These are phyloP conservation scores for Colletotrichum zoysiae DNA, from an alignment of 2,329 filamentous ascomycete species.

Conservation along the genomic window DNA sequence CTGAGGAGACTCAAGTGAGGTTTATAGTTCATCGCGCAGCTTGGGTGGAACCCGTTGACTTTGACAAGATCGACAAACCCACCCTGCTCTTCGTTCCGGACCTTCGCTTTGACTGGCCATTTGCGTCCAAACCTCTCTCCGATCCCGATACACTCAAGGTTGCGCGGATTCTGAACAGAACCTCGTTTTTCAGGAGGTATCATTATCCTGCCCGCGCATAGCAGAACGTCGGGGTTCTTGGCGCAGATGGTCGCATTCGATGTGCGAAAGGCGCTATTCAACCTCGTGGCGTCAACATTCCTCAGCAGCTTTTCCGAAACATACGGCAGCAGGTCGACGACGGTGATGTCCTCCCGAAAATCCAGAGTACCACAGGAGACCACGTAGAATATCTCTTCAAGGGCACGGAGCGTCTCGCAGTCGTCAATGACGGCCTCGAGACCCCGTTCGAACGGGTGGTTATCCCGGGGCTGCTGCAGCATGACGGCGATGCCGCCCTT, in stretches of 20 bases:
- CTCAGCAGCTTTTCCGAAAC: background rate
- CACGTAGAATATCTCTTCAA: constrained; percentile 32
- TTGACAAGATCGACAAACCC: constrained; percentile 18
- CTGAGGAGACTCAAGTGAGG: constrained; percentile 36
- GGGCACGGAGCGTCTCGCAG: constrained; percentile 38
- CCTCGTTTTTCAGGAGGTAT: no score
- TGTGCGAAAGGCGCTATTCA: background rate
- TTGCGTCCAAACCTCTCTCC: background rate
- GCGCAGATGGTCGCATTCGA: background rate
- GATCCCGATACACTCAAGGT: background rate
- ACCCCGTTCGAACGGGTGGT: constrained; percentile 42
- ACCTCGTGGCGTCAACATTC: background rate
- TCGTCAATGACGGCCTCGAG: constrained; percentile 41
- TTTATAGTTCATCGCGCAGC: constrained; percentile 41
- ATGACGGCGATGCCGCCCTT: constrained; percentile 42
- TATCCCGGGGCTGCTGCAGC: constrained; percentile 42
- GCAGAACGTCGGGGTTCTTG: background rate
- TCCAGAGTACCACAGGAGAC: constrained; percentile 26
- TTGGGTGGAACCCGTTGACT: constrained; percentile 43
- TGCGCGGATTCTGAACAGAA: no score
- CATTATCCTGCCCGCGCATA: background rate
- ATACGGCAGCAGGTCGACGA: background rate
- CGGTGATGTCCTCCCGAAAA: background rate
- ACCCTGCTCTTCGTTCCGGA: background rate
- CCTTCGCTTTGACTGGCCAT: background rate